Conservation (phyloP, 208 protist species). For the Jaenimonas drosophilae region DNA sequence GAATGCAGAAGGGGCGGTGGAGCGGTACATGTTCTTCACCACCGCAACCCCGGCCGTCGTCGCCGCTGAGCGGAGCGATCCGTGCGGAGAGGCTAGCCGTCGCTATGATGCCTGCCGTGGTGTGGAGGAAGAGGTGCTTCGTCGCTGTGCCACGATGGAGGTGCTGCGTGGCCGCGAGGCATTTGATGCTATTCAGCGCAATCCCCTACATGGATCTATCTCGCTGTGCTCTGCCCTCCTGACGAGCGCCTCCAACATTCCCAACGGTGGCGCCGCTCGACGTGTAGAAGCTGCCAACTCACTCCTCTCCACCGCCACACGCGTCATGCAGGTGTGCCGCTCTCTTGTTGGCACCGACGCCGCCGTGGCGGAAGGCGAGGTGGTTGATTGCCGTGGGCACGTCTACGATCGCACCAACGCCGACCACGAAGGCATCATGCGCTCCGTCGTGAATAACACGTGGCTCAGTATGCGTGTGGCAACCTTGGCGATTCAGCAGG, state of each 20-base stretch:
- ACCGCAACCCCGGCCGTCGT: constrained; percentile 7
- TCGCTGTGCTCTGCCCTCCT: neutral
- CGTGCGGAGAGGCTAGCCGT: no score
- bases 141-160: neutral
- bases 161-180: neutral
- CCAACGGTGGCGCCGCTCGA: neutral
- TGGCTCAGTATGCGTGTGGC: constrained; percentile 77
- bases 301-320: neutral
- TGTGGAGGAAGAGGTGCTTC: neutral
- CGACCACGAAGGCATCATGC: constrained; percentile 46
- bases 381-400: constrained; percentile 85
- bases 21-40: constrained; percentile 33
- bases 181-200: neutral
- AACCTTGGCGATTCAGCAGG: constrained; percentile 23
- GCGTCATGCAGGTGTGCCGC: constrained; percentile 4
- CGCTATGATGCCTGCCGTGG: no score
- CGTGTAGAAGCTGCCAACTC: neutral
- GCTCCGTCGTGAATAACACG: constrained; percentile 83
- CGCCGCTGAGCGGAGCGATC: neutral
- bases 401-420: constrained; percentile 44
- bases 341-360: constrained; percentile 12
- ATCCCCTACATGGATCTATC: neutral
- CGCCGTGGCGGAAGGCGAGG: constrained; percentile 11
- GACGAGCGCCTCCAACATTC: neutral
- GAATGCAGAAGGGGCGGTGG: constrained; percentile 57